These are phyloP conservation scores for Quercus ilex DNA, from an alignment of 306 rosid genomes.

Conservation along the genomic window DNA sequence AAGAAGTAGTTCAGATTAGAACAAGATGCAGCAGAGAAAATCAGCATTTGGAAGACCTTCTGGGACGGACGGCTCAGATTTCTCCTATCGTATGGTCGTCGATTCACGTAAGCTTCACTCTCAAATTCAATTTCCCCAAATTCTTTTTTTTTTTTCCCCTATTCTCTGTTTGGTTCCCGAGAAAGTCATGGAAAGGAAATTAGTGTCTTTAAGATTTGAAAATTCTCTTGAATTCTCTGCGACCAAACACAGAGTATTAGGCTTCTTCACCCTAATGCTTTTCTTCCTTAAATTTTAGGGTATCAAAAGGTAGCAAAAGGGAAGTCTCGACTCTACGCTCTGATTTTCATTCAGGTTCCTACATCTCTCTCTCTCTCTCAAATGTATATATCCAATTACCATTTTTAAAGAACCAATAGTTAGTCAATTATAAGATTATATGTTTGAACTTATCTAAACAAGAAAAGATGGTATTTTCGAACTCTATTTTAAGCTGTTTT, in stretches of 20 bases:
- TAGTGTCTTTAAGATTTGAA: too few species aligned
- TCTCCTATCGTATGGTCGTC: conserved; percentile 81
- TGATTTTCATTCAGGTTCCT: conserved; percentile 54
- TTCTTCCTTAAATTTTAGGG: conserved; percentile 36
- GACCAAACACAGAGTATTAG: background rate
- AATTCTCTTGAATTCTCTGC: background rate
- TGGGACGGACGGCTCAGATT: conserved; percentile 92
- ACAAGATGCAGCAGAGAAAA: conserved; percentile 64
- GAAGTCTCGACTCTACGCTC: conserved; percentile 45
- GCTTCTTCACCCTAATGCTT: background rate
- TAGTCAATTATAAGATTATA: too few species aligned
- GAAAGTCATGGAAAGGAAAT: background rate
- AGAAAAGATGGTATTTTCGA: background rate
- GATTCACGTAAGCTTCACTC: conserved; percentile 68
- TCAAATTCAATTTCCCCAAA: background rate
- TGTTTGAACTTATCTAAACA: too few species aligned
- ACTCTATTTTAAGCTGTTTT: background rate
- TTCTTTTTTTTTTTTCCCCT: background rate
- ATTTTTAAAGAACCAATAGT: background rate
- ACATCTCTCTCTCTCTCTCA: background rate
- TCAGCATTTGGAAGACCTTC: conserved; percentile 64
- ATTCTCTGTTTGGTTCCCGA: background rate
- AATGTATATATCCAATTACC: background rate
- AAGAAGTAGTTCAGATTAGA: background rate
- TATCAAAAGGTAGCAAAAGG: conserved; percentile 84